Evolutionary conservation across 129 eudicot species (phyloP), one percentile per base, ranked within the genome.

Genomic region (Pseudognaphalium luteoalbum): DNA sequence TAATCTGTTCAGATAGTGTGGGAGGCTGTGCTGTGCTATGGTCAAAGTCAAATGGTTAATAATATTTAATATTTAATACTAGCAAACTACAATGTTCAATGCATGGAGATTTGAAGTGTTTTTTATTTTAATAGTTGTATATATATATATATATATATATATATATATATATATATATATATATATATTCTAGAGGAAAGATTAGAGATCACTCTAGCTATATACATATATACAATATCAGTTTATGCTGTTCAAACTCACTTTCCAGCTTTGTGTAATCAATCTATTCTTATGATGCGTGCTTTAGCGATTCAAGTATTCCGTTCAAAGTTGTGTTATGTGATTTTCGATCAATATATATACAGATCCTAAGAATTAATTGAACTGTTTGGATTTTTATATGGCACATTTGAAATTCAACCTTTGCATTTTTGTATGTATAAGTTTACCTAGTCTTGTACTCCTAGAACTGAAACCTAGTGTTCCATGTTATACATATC

Each of bases 1-100:
- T 79, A 58, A 66, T 37, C 35, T 80, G 20, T 73, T 80, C 74
- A 56, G 69, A 69, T 79, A 56, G 78, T 71, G 33, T 59, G 63
- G 63, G 71, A 63, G 66, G 71, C 59, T 47, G 56, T 41, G 71
- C 59, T 47, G 56, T 41, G 70, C 29, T 56, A 15, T 67, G 37
- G 75, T 80, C 83, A 73, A 80, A 67, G 83, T 73, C 79, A 73
- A 80, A 9, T 66, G 22, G 5, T 66, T 80, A 80, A 19, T 19
- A 30, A 21, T 79, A 57, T 56, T 33, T 47, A 39, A 73, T n/a
- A n/a, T n/a, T 73, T 32, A 32, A 32, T 32, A 32, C 34, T 32
- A 52, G 66, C 56, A 56, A 20, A 56, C 32, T 22, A 47, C 68
- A 56, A 37, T 56, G 68, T 67, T 73, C 19, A 11, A 37, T 72